A percentile compares a stretch with the other conserved stretches of the same genome.
phyloP scores from a whole-genome alignment of 306 rosid species.

The Spatholobus suberectus region DNA sequence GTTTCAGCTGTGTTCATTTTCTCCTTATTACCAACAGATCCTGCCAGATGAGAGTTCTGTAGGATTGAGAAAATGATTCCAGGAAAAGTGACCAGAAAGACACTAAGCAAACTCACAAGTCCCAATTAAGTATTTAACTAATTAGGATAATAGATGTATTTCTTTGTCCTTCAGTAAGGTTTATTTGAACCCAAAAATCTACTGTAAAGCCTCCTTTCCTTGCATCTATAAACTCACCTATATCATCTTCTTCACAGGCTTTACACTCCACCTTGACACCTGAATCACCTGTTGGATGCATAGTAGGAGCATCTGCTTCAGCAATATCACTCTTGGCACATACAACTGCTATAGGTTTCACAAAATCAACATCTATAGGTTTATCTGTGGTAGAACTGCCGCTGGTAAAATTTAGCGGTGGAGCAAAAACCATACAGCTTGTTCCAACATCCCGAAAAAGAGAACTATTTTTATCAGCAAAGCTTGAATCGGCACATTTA shows the following conservation, averaged over 20 bases:
- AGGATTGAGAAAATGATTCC: slow-evolving; percentile 39
- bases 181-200: slow-evolving; percentile 28
- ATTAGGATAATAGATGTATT: slow-evolving; percentile 5
- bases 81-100: slow-evolving; percentile 20
- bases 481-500: slow-evolving; percentile 68
- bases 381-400: slow-evolving; percentile 46
- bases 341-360: slow-evolving; percentile 39
- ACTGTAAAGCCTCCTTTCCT: slow-evolving; percentile 15
- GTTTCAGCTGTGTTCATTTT: slow-evolving; percentile 40
- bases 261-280: slow-evolving; percentile 44
- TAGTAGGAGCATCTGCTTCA: slow-evolving; percentile 43
- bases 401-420: slow-evolving; percentile 45
- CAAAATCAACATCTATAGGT: slow-evolving; percentile 43
- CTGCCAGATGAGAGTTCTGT: slow-evolving; percentile 53
- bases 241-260: slow-evolving; percentile 41
- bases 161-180: slow-evolving; percentile 19
- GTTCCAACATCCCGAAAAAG: slow-evolving; percentile 64
- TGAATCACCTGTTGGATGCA: slow-evolving; percentile 42
- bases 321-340: slow-evolving; percentile 40
- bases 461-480: slow-evolving; percentile 51
- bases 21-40: slow-evolving; percentile 48
- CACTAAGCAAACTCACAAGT: slow-evolving; percentile 3
- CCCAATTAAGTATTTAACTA: slow-evolving; percentile 23
- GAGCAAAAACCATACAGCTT: slow-evolving; percentile 52
- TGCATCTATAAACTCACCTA: slow-evolving; percentile 43